These are phyloP conservation scores for Setomelanomma holmii DNA, from an alignment of 2,329 filamentous ascomycete species.

Conservation along the genomic window DNA sequence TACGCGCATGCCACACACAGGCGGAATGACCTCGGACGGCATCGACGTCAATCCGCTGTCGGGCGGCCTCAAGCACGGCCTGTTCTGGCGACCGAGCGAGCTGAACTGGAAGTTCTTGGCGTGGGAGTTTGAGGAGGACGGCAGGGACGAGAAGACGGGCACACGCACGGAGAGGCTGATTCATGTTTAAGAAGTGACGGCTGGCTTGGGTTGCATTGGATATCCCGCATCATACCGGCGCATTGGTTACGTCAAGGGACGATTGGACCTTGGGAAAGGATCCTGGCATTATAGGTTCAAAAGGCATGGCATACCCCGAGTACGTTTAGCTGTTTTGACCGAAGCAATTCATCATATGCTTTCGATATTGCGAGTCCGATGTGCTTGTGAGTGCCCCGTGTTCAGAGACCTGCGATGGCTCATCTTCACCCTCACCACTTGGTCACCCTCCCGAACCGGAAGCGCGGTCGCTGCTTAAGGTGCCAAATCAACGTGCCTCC, in stretches of 20 bases:
- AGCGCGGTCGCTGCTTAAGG: not conserved
- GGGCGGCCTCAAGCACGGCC: slow-evolving; percentile 59
- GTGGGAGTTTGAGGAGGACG: slow-evolving; percentile 70
- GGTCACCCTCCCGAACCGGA: not conserved
- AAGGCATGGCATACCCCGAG: not conserved
- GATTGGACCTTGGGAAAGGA: not conserved
- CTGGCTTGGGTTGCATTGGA: slow-evolving; percentile 24
- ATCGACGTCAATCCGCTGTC: slow-evolving; percentile 14
- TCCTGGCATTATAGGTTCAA: not conserved
- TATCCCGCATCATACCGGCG: slow-evolving; percentile 30
- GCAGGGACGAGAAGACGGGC: slow-evolving; percentile 9
- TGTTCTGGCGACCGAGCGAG: slow-evolving; percentile 72
- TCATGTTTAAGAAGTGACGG: slow-evolving; percentile 34
- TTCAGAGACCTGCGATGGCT: too few species aligned
- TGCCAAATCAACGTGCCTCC: too few species aligned
- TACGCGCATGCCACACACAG: slow-evolving; percentile 78
- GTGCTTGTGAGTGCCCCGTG: too few species aligned
- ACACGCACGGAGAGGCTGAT: slow-evolving; percentile 31
- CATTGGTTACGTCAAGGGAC: slow-evolving; percentile 17
- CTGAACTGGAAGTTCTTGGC: slow-evolving; percentile 86
- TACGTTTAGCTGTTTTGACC: not conserved
- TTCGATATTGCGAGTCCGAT: too few species aligned
- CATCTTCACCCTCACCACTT: not conserved
- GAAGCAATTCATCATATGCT: too few species aligned
- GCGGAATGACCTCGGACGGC: slow-evolving; percentile 79